A percentile compares a stretch with the other conserved stretches of the same genome.
Conservation (phyloP, 176 grass and related monocot species). For the Oryza coarctata region DNA sequence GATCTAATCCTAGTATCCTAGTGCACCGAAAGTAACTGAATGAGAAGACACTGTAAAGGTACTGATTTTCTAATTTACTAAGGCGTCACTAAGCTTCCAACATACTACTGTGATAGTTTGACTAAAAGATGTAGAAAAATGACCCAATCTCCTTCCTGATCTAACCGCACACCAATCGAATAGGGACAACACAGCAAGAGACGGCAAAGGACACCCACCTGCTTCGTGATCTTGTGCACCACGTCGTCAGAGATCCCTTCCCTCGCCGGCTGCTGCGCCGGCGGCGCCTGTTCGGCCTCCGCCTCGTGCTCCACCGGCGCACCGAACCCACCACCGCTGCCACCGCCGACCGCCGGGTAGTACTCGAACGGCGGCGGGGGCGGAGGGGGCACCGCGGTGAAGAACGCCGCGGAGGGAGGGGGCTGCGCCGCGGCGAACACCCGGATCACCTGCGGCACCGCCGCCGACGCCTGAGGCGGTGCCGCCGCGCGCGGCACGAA, state of each 20-base stretch:
- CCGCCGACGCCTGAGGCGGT: neutral
- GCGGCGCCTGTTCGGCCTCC: constrained; percentile 29
- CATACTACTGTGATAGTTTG: neutral
- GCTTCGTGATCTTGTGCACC: constrained; percentile 85
- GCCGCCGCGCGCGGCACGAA: constrained; percentile 70
- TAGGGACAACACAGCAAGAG: neutral
- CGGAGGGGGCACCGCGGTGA: constrained; percentile 39
- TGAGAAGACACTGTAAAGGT: neutral
- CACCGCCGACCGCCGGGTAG: constrained; percentile 25
- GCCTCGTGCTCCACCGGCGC: constrained; percentile 46
- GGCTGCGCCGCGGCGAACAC: constrained; percentile 48
- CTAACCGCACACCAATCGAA: constrained; percentile 3
- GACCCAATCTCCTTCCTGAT: neutral
- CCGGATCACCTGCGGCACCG: constrained; percentile 43
- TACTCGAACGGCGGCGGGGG: constrained; percentile 64
- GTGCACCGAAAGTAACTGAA: neutral
- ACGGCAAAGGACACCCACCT: constrained; percentile 38
- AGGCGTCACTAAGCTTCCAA: neutral
- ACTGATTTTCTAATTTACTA: neutral
- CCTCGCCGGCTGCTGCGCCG: constrained; percentile 24
- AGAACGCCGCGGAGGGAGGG: constrained; percentile 48
- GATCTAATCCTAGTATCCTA: neutral
- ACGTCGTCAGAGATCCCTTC: constrained; percentile 61
- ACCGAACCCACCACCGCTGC: constrained; percentile 11
- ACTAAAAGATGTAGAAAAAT: neutral